Evolutionary conservation across 2,329 filamentous ascomycete species (phyloP).

Genomic region (Penicillium sp.): DNA sequence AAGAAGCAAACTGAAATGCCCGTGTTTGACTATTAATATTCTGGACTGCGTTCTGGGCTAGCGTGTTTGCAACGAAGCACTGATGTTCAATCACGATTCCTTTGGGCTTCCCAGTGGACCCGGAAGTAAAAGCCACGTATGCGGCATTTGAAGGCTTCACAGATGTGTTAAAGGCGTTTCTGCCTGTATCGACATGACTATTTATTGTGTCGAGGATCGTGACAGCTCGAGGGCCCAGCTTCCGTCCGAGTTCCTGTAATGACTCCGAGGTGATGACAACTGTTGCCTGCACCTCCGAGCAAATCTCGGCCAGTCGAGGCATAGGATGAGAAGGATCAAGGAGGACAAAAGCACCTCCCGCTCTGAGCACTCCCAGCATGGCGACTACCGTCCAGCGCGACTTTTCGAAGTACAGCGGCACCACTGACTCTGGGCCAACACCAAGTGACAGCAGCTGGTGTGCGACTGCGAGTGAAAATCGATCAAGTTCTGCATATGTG

Average conservation of each 20-base stretch:
- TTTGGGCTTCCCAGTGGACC: conserved; percentile 45
- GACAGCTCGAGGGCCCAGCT: background rate
- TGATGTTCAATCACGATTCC: conserved; percentile 38
- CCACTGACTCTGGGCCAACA: conserved; percentile 3
- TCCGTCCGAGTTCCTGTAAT: background rate
- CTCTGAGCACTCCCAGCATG: conserved; percentile 9
- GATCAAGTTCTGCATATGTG: conserved; percentile 8
- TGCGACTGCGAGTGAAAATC: background rate
- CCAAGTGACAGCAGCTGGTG: background rate
- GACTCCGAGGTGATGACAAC: background rate
- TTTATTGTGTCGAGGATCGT: background rate
- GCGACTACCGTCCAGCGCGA: conserved; percentile 8
- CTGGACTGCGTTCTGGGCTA: conserved; percentile 42
- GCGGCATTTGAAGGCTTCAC: conserved; percentile 15
- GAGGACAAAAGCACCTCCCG: conserved; percentile 10
- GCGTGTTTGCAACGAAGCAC: conserved; percentile 3
- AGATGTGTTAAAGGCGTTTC: background rate
- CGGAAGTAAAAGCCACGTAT: conserved; percentile 45
- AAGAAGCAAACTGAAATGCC: conserved; percentile 37
- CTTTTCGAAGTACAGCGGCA: conserved; percentile 12
- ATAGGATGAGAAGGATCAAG: conserved; percentile 4
- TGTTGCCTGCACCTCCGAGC: background rate
- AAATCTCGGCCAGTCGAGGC: background rate
- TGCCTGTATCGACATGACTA: background rate
- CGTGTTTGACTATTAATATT: conserved; percentile 36